These are phyloP conservation scores for Candida palmyrensis DNA, from an alignment of 805 yeast species.

Conservation along the genomic window DNA sequence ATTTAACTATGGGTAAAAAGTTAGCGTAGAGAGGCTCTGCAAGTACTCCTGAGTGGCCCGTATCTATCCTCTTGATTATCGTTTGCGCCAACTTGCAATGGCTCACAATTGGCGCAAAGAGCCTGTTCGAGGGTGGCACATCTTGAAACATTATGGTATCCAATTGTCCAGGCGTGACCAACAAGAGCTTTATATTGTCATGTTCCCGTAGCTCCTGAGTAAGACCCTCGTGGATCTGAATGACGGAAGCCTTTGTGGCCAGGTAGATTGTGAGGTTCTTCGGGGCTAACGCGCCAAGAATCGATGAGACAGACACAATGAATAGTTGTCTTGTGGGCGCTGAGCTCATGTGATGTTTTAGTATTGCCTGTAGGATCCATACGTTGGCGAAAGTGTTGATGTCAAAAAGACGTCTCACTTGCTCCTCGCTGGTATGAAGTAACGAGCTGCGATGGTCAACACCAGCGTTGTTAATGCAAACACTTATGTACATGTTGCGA, in stretches of 20 bases:
- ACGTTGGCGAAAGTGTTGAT: constrained; percentile 30
- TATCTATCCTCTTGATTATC: constrained; percentile 25
- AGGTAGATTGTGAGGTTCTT: constrained; percentile 42
- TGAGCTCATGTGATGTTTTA: constrained; percentile 5
- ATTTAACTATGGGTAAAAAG: constrained; percentile 37
- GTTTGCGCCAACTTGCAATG: constrained; percentile 29
- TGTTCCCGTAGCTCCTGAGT: constrained; percentile 28
- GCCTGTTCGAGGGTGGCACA: constrained; percentile 33
- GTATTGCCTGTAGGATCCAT: constrained; percentile 16
- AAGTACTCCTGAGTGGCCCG: constrained; percentile 39
- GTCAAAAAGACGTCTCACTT: constrained; percentile 21
- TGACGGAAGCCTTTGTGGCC: constrained; percentile 43
- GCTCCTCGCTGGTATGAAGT: constrained; percentile 14
- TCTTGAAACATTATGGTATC: constrained; percentile 45
- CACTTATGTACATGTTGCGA: constrained; percentile 9
- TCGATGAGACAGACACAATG: constrained; percentile 41
- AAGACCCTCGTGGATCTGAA: constrained; percentile 42
- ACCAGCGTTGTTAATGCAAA: constrained; percentile 48
- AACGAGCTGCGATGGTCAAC: constrained; percentile 31
- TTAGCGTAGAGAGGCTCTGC: constrained; percentile 45
- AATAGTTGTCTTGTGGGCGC: constrained; percentile 15
- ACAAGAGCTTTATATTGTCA: constrained; percentile 25
- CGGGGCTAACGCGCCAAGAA: constrained; percentile 47
- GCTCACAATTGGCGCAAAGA: constrained; percentile 46
- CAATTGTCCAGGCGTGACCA: constrained; percentile 49